Evolutionary conservation across 2,329 filamentous ascomycete genomes (phyloP).

Genomic region (Coleophoma crateriformis): DNA sequence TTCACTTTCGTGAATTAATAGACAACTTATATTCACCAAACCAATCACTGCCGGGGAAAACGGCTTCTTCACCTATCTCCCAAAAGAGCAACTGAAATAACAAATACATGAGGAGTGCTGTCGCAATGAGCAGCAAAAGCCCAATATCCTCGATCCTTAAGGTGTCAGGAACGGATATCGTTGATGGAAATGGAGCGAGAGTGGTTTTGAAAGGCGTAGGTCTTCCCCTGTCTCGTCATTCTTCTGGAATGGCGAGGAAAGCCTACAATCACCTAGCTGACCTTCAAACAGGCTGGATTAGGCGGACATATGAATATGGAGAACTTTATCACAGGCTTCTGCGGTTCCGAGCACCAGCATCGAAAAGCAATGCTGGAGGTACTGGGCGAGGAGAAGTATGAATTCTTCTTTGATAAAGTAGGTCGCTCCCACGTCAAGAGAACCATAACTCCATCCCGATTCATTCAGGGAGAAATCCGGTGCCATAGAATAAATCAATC

Average conservation of each 20-base stretch:
- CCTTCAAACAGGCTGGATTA: conserved; percentile 28
- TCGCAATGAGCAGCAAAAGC: background rate
- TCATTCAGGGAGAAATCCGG: too few species aligned
- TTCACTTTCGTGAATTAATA: background rate
- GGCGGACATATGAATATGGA: conserved; percentile 39
- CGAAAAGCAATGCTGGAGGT: conserved; percentile 46
- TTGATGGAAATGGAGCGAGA: background rate
- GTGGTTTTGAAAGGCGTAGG: background rate
- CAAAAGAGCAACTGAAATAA: background rate
- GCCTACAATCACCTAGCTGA: background rate
- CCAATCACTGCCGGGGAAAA: too few species aligned
- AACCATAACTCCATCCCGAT: background rate
- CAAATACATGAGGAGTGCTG: background rate
- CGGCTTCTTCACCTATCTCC: background rate
- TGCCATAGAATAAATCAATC: too few species aligned
- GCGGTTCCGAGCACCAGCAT: conserved; percentile 51
- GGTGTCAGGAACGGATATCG: background rate
- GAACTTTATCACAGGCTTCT: conserved; percentile 60
- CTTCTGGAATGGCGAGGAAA: too few species aligned
- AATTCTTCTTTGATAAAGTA: conserved; percentile 55
- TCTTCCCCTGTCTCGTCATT: background rate
- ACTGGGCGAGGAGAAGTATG: conserved; percentile 48
- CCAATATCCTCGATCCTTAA: background rate
- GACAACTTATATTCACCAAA: too few species aligned
- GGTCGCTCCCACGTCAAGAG: conserved; percentile 28